Base-by-base conservation (phyloP, 1,284 basidiomycete species). In the Hemileia vastatrix region DNA sequence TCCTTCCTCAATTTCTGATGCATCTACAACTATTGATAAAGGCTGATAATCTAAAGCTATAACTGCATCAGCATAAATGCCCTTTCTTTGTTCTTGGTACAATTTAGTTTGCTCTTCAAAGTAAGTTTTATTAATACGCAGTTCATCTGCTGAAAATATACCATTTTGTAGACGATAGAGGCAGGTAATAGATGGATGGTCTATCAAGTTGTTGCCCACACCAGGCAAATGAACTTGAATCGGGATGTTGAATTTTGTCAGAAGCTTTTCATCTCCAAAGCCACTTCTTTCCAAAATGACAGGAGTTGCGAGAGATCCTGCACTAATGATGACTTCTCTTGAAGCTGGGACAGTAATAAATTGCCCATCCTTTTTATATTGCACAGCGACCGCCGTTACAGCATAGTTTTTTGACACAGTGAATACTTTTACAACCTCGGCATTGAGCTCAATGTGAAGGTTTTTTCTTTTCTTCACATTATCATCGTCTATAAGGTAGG, bases 211-310 rank as follows among this genome's bases (percentile, higher is more conserved):
- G 6, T 62, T 47, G 13, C 68, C 68, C 2, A 70, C 68, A 32
- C 66, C 68, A 13, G 66, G 66, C 0, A 68, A 50, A 50, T 68
- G 62, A 6, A 68, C 48, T 1, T 61, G 32, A 15, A 67, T 56
- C 18, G 56, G 33, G 19, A 70, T 54, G 0, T 66, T 63, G 33
- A 64, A 54, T n/a, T 33, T 32, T 8, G 64, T 18, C 0, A 70
- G 40, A 9, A 68, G 54, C 13, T 49, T 32, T 36, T 21, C 9
- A 18, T 70, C 64, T 3, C 71, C 71, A 23, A 72, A 57, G 27
- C 71, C 71, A 6, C 67, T 68, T 24, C 69, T 66, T 67, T 72
- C 70, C 19, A 72, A 66, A 13, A 72, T 68, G 55, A 66, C 68
- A 13, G 71, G 71, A 27, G 71, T 67, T 45, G 69, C 69, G 67